Conservation (phyloP, 108 stramenopile genomes). For the Conticribra guillardii region DNA sequence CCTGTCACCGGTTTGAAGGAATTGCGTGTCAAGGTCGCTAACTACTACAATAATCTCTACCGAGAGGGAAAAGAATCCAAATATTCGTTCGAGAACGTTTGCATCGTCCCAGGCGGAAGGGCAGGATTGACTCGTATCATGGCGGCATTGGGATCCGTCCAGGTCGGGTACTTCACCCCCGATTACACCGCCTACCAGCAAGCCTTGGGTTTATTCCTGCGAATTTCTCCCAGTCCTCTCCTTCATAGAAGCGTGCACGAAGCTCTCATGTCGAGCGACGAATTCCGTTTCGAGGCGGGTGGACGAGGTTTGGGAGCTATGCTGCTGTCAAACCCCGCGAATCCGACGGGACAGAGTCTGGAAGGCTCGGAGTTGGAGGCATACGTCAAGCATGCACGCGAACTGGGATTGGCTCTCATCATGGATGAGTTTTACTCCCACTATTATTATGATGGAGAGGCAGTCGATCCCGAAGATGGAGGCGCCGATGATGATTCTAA, state of each 20-base stretch:
- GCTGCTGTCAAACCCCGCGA: slow-evolving; percentile 43
- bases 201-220: slow-evolving; percentile 46
- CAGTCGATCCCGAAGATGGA: slow-evolving; percentile 47
- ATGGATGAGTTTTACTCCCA: slow-evolving; percentile 62
- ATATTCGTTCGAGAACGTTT: slow-evolving; percentile 57
- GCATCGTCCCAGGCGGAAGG: slow-evolving; percentile 56
- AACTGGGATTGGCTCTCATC: slow-evolving; percentile 27
- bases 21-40: slow-evolving; percentile 38
- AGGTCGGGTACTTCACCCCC: slow-evolving; percentile 56
- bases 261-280: slow-evolving; percentile 46
- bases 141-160: slow-evolving; percentile 46
- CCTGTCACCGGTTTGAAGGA: slow-evolving; percentile 33
- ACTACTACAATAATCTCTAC: slow-evolving; percentile 53
- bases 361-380: slow-evolving; percentile 41
- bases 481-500: slow-evolving; percentile 52
- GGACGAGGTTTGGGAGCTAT: slow-evolving; percentile 50
- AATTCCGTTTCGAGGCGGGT: slow-evolving; percentile 43
- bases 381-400: slow-evolving; percentile 44
- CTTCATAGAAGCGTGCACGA: slow-evolving; percentile 43
- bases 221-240: slow-evolving; percentile 45
- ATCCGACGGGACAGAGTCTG: slow-evolving; percentile 47
- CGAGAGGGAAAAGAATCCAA: slow-evolving; percentile 50
- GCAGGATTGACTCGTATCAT: slow-evolving; percentile 54
- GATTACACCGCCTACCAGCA: slow-evolving; percentile 61
- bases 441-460: slow-evolving; percentile 59